Base-by-base conservation (phyloP, 192 early-diverging fungal species). In the Ramicandelaber brevisporus region DNA sequence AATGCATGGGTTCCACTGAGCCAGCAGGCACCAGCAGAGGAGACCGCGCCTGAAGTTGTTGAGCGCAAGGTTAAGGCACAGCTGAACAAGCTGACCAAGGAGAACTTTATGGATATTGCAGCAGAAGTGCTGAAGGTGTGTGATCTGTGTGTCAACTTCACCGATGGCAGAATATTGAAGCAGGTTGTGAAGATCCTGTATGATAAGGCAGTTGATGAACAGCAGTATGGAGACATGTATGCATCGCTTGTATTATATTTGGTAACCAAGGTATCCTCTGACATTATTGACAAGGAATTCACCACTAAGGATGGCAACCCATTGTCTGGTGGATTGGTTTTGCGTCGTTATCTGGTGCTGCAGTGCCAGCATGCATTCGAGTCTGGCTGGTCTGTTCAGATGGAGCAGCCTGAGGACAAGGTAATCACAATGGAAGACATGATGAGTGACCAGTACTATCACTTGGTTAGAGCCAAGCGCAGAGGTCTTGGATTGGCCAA, bases 311-410 rank as follows among this genome's bases (percentile, higher is more conserved):
- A 57, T n/a, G 68, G 63, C 26, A 48, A 56, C 23, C 36, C 33
- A n/a, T 41, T 67, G 17, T 26, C 44, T 6, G 68, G 70, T 33
- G 61, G 59, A 14, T 56, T 50, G 37, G 51, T 78, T 13, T 93
- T 99, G 69, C 82, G 93, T 46, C 72, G 77, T 30, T 71, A 80
- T 27, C 57, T 99, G 30, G 54, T 99, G 21, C 85, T 77, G 46
- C 65, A 75, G 36, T 93, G 88, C 59, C 93, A 99, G 52, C 69
- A 73, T 34, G 93, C 85, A 43, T 99, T 92, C 50, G 83, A 90
- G 58, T 52, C 49, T 18, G 78, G 75, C 27, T 80, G 73, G 65
- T 92, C 84, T 53, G 63, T 70, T 45, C 65, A 76, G 33, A 59
- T 86, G 37, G 58, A 78, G 14, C 47, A 53, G 14, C 43, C 64